Evolutionary conservation across 2,329 filamentous ascomycete genomes (phyloP).

Genomic region (Pseudocercospora crystallina): DNA sequence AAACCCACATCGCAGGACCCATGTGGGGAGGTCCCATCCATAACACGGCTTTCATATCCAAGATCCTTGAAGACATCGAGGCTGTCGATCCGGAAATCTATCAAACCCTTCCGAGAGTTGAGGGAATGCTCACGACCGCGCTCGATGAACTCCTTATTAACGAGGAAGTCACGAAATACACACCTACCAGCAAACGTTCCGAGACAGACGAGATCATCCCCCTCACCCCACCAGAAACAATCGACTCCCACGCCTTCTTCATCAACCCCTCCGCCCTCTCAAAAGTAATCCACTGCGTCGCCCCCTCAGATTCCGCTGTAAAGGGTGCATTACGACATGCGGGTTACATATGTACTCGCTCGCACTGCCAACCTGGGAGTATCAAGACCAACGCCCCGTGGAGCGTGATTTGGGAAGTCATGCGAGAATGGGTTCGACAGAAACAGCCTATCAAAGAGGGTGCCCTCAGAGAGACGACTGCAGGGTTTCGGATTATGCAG

Average conservation of each 20-base stretch:
- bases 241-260: conserved; percentile 82
- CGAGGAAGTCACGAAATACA: conserved; percentile 13
- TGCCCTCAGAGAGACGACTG: conserved; percentile 66
- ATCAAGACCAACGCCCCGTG: conserved; percentile 94
- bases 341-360: conserved; percentile 80
- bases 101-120: conserved; percentile 74
- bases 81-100: conserved; percentile 68
- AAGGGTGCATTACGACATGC: conserved; percentile 77
- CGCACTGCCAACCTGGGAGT: conserved; percentile 84
- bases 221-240: conserved; percentile 57
- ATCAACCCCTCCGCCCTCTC: conserved; percentile 74
- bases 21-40: conserved; percentile 95
- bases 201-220: conserved; percentile 35
- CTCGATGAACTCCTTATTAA: conserved; percentile 65
- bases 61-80: conserved; percentile 72
- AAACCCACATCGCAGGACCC: conserved; percentile 83
- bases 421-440: conserved; percentile 87
- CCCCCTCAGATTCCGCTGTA: conserved; percentile 75
- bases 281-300: conserved; percentile 74
- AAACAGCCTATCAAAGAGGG: conserved; percentile 73
- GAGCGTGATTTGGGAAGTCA: conserved; percentile 85
- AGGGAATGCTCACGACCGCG: conserved; percentile 88
- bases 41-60: conserved; percentile 76
- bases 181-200: conserved; percentile 1
- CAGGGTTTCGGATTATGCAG: conserved; percentile 66